phyloP scores from a whole-genome alignment of 2,329 filamentous ascomycete species.

The Zalaria obscura region DNA sequence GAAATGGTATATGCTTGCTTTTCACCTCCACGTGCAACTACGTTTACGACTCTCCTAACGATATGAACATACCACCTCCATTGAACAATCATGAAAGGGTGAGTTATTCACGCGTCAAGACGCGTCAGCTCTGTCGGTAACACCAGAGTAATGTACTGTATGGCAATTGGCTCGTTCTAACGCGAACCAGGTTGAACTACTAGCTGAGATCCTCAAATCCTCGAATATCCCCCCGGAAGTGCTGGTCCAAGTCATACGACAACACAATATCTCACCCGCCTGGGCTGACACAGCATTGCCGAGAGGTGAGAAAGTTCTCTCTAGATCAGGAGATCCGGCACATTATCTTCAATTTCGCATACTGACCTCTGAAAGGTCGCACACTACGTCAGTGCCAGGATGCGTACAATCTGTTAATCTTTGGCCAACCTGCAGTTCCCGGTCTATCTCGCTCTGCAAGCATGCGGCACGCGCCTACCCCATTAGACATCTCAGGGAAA shows the following conservation, averaged over 20 bases:
- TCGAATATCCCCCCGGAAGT: slow-evolving; percentile 27
- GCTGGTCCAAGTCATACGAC: slow-evolving; percentile 29
- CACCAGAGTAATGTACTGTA: too few species aligned
- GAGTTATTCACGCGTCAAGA: slow-evolving; percentile 7
- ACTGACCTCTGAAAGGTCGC: slow-evolving; percentile 14
- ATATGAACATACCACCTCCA: slow-evolving; percentile 15
- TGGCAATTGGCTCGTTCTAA: background rate
- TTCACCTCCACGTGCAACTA: background rate
- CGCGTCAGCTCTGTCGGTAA: too few species aligned
- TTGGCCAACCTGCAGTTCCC: background rate
- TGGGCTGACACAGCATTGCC: slow-evolving; percentile 37
- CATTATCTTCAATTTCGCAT: slow-evolving; percentile 5
- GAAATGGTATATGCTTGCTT: background rate
- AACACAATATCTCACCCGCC: slow-evolving; percentile 27
- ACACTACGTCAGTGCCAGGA: slow-evolving; percentile 17
- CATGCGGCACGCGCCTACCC: slow-evolving; percentile 4
- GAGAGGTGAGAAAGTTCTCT: slow-evolving; percentile 24
- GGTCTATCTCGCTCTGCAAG: slow-evolving; percentile 5
- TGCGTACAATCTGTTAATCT: slow-evolving; percentile 10
- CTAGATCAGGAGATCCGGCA: background rate
- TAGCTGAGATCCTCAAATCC: slow-evolving; percentile 38
- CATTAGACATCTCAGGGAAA: slow-evolving; percentile 8
- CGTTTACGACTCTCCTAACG: background rate
- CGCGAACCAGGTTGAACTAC: slow-evolving; percentile 21
- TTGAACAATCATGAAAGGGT: slow-evolving; percentile 35